phyloP scores from a whole-genome alignment of 2,329 filamentous ascomycete genomes.

The Sporothrix curviconia region DNA sequence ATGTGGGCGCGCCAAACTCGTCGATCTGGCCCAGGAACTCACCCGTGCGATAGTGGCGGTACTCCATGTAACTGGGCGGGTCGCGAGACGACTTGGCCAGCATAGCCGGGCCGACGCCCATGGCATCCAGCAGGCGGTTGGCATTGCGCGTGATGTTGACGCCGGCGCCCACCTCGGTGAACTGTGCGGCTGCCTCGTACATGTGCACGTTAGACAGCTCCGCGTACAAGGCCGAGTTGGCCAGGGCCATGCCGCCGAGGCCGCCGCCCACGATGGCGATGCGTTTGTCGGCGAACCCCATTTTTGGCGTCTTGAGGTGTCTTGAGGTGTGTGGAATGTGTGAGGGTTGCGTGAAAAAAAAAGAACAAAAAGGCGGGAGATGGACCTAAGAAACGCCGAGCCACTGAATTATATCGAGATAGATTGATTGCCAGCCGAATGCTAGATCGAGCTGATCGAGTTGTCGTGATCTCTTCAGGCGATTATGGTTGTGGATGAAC shows the following conservation, averaged over 20 bases:
- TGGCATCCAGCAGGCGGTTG: constrained; percentile 27
- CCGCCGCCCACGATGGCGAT: constrained; percentile 35
- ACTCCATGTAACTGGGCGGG: constrained; percentile 20
- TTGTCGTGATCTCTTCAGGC: neutral
- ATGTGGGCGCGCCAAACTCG: constrained; percentile 16
- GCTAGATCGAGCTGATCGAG: too few species aligned
- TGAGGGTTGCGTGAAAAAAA: too few species aligned
- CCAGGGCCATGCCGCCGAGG: constrained; percentile 32
- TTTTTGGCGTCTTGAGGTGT: neutral
- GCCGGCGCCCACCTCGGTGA: constrained; percentile 31
- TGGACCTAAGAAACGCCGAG: too few species aligned
- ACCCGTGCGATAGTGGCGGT: constrained; percentile 30
- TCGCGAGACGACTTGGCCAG: constrained; percentile 14
- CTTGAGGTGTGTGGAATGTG: neutral
- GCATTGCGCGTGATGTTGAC: constrained; percentile 31
- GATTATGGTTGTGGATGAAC: too few species aligned
- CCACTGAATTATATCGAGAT: too few species aligned
- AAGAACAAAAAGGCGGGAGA: too few species aligned
- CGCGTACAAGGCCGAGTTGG: constrained; percentile 32
- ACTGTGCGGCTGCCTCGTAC: constrained; percentile 30
- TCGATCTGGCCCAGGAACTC: constrained; percentile 17
- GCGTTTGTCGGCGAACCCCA: constrained; percentile 16
- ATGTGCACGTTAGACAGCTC: constrained; percentile 24
- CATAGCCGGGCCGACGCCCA: constrained; percentile 28
- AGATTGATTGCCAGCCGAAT: too few species aligned